A percentile compares a stretch with the other conserved stretches of the same genome.
These are phyloP conservation scores for Chiua virens DNA, from an alignment of 768 basidiomycete genomes.

Conservation along the genomic window DNA sequence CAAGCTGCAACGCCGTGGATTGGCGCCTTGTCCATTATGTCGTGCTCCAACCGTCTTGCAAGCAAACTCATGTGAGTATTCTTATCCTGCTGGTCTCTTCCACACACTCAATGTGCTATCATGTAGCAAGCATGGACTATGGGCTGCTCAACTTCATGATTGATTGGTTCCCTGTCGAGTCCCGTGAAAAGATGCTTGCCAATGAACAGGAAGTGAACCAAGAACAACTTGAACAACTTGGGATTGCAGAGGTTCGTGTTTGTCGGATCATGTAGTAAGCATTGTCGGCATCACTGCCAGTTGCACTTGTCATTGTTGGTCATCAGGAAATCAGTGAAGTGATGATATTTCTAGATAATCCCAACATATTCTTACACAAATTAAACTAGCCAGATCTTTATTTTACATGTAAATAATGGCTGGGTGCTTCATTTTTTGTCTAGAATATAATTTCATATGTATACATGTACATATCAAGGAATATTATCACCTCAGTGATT, in stretches of 20 bases:
- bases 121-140: conserved; percentile 73
- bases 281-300: no score
- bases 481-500: no score
- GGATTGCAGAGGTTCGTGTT: conserved; percentile 37
- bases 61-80: conserved; percentile 70
- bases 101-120: not conserved
- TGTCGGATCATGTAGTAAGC: conserved; percentile 49
- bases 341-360: no score
- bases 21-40: conserved; percentile 82
- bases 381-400: no score
- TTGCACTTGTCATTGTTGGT: no score
- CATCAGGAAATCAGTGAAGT: no score
- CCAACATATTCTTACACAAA: no score
- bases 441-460: no score
- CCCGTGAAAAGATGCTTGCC: conserved; percentile 66
- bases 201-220: conserved; percentile 73
- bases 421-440: no score
- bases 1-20: conserved; percentile 85
- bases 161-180: conserved; percentile 89
- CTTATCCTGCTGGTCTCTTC: not conserved
- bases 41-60: conserved; percentile 71
- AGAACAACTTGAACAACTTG: conserved; percentile 69
- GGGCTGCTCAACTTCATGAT: conserved; percentile 83
- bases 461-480: no score
- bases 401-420: no score